These are phyloP conservation scores for Kodamaea jinghongensis DNA, from an alignment of 805 yeast genomes.

Conservation along the genomic window DNA sequence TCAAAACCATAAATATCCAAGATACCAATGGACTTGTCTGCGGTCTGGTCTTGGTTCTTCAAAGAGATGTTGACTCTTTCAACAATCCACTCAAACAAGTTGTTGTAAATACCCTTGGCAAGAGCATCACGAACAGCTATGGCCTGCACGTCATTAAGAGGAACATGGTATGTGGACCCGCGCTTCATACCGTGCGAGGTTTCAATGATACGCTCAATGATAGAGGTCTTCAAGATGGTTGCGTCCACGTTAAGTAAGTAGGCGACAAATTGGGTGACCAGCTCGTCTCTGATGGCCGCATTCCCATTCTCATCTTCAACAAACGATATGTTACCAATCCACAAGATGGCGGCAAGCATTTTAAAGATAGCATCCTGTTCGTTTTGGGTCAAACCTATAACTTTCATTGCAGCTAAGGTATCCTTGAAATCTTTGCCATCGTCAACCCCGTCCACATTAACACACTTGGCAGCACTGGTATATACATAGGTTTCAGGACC, in stretches of 20 bases:
- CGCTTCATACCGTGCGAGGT: conserved; percentile 86
- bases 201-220: conserved; percentile 81
- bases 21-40: conserved; percentile 78
- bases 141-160: conserved; percentile 88
- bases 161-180: conserved; percentile 93
- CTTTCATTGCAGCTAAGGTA: conserved; percentile 80
- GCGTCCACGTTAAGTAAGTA: conserved; percentile 81
- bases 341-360: conserved; percentile 76
- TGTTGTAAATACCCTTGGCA: conserved; percentile 91
- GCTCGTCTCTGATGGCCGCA: conserved; percentile 74
- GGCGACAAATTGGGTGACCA: conserved; percentile 94
- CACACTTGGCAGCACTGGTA: conserved; percentile 84
- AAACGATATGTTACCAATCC: conserved; percentile 93
- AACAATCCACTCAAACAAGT: conserved; percentile 95
- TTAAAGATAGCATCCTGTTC: conserved; percentile 93
- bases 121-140: conserved; percentile 92
- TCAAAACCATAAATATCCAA: conserved; percentile 96
- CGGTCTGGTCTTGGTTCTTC: conserved; percentile 35
- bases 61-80: conserved; percentile 82
- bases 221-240: conserved; percentile 58
- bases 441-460: conserved; percentile 81
- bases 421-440: conserved; percentile 77
- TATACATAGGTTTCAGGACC: conserved; percentile 90
- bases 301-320: conserved; percentile 84
- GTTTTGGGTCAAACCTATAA: conserved; percentile 74